Conservation (phyloP, 352 stramenopile genomes). For the Globisporangium paddicum region DNA sequence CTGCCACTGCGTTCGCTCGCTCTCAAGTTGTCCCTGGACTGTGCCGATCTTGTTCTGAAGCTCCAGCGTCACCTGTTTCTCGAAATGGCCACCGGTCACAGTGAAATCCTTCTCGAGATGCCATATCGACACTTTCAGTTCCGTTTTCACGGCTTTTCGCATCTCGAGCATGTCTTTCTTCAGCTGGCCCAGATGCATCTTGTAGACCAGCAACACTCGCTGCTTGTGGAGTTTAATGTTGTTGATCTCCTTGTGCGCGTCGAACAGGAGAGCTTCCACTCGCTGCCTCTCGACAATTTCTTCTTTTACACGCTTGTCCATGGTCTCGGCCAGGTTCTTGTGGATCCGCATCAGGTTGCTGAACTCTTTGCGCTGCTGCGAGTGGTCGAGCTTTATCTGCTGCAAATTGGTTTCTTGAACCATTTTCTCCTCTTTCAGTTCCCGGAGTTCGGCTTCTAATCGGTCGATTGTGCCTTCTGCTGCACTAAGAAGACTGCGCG, state of each 20-base stretch:
- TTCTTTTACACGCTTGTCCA: conserved; percentile 32
- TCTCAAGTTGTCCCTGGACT: conserved; percentile 22
- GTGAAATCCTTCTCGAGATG: conserved; percentile 30
- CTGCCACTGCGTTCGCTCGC: conserved; percentile 45
- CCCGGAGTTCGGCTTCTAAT: conserved; percentile 22
- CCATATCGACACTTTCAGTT: conserved; percentile 27
- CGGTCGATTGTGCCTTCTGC: conserved; percentile 7
- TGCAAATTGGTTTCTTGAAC: conserved; percentile 1
- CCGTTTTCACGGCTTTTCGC: conserved; percentile 22
- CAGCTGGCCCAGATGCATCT: conserved; percentile 25
- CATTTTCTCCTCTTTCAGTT: conserved; percentile 15
- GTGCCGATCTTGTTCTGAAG: conserved; percentile 16
- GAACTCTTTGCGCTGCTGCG: conserved; percentile 55
- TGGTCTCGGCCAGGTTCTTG: conserved; percentile 53
- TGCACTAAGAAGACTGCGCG: conserved; percentile 5
- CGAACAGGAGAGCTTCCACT: conserved; percentile 11
- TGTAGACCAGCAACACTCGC: conserved; percentile 22
- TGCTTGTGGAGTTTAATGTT: conserved; percentile 20
- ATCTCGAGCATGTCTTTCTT: conserved; percentile 26
- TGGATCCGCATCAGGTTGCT: conserved; percentile 60
- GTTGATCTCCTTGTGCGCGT: conserved; percentile 22
- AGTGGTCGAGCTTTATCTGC: conserved; percentile 25
- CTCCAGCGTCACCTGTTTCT: conserved; percentile 19
- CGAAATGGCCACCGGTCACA: conserved; percentile 17
- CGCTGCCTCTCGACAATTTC: conserved; percentile 27